Evolutionary conservation across 371 early-diverging fungal genomes (phyloP), one percentile per base, ranked within the genome.

Genomic region (Dichotomocladium elegans): DNA sequence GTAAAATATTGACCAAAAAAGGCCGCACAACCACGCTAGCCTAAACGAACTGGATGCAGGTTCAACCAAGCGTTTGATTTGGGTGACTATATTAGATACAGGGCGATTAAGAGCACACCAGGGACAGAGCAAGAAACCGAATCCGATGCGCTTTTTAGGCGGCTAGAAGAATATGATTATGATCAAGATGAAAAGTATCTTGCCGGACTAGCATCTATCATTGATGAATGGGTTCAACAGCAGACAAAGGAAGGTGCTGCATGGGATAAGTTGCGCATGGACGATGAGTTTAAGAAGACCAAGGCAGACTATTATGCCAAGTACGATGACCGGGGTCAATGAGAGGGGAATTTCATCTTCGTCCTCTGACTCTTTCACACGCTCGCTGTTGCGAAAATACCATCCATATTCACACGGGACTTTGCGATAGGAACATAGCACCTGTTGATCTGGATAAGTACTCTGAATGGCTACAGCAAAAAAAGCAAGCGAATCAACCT

Each of bases 261-360:
- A 21, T 64, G 80, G 66, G 72, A 76, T 40, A 79, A 77, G 49
- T 67, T 67, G 14, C 67, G 50, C 10, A 56, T 79, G 19, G 78
- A 82, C 24, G 53, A 58, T 11, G 80, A 80, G 40, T 74, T 79
- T 51, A 53, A 58, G 11, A 79, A 76, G 30, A 70, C 76, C 7
- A 79, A 74, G 25, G 78, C 83, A 46, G 71, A 73, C 27, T 82
- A 79, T 47, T 82, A 76, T 43, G 51, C 72, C 17, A 43, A 70
- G 83, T 80, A 72, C 54, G 68, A 51, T 2, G 19, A 11, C 15
- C 0, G 4, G 15, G 2, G 4, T 17, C 17, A 4, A 37, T 37
- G 37, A 9, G 33, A 28, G 2, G 14, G 14, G 5, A 17, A 25
- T 28, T 2, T 37, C 8, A 28, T 40, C 0, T 15, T 45, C 12